Percentiles rank a stretch among this genome's conserved stretches.
Conservation (phyloP, 805 yeast genomes). For the Vanderwaltozyma verrucispora region DNA sequence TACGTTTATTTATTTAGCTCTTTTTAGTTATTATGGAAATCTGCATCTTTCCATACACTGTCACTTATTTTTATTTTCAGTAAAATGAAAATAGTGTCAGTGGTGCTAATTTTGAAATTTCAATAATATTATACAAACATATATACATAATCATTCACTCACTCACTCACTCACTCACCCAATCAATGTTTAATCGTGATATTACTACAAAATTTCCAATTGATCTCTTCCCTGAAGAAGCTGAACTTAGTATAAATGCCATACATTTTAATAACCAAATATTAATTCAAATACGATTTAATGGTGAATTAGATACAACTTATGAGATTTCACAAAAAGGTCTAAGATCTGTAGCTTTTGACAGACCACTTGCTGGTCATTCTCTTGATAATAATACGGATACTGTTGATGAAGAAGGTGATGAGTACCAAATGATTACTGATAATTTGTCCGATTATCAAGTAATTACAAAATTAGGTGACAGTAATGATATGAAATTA, state of each 20-base stretch:
- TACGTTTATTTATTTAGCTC: no score
- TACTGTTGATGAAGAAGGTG: slow-evolving; percentile 1
- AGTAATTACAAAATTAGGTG: slow-evolving; percentile 38
- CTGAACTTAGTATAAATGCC: slow-evolving; percentile 7
- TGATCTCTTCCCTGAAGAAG: neutral
- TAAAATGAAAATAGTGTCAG: no score
- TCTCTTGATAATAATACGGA: neutral
- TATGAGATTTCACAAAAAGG: slow-evolving; percentile 31
- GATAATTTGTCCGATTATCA: slow-evolving; percentile 32
- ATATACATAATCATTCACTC: no score
- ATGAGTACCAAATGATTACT: slow-evolving; percentile 7
- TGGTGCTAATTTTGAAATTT: no score
- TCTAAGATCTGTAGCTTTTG: slow-evolving; percentile 8
- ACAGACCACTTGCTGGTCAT: slow-evolving; percentile 13
- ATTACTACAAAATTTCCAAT: neutral
- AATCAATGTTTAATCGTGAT: slow-evolving; percentile 1
- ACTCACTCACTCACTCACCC: no score
- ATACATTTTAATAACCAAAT: slow-evolving; percentile 20
- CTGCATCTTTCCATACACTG: no score
- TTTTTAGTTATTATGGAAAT: no score
- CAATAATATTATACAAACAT: no score
- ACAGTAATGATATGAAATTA: slow-evolving; percentile 36
- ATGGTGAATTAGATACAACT: slow-evolving; percentile 37
- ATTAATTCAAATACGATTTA: slow-evolving; percentile 19
- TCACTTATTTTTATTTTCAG: no score